phyloP scores from a whole-genome alignment of 2,329 filamentous ascomycete species.

The Exophiala sideris region DNA sequence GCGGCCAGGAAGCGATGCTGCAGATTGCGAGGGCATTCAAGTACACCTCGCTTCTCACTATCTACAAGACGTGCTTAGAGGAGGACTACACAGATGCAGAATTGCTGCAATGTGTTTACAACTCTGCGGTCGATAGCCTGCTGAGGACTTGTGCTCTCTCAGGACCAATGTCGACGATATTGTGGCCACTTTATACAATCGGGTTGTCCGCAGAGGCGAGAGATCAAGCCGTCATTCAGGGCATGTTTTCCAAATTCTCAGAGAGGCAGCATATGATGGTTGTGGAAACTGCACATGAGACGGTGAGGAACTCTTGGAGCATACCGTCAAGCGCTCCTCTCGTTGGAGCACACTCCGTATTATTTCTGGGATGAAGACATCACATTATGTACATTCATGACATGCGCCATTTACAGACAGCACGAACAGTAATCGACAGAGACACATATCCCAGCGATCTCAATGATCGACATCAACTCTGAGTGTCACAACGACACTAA shows the following conservation, averaged over 20 bases:
- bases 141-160: neutral
- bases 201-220: neutral
- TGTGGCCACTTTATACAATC: neutral
- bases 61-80: neutral
- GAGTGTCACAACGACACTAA: neutral
- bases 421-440: neutral
- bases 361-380: neutral
- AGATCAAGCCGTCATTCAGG: neutral
- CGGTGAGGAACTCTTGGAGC: neutral
- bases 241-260: neutral
- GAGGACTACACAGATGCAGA: neutral
- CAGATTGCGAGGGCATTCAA: neutral
- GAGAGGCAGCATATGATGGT: neutral
- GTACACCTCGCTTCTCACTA: neutral
- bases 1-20: neutral
- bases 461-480: neutral
- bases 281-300: neutral
- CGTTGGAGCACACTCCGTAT: neutral
- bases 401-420: neutral
- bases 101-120: neutral
- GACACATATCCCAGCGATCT: neutral
- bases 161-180: neutral
- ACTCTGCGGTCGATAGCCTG: neutral
- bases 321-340: neutral
- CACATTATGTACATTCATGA: neutral